phyloP scores from a whole-genome alignment of 441 rosid genomes.

The Raphanus hybrid region DNA sequence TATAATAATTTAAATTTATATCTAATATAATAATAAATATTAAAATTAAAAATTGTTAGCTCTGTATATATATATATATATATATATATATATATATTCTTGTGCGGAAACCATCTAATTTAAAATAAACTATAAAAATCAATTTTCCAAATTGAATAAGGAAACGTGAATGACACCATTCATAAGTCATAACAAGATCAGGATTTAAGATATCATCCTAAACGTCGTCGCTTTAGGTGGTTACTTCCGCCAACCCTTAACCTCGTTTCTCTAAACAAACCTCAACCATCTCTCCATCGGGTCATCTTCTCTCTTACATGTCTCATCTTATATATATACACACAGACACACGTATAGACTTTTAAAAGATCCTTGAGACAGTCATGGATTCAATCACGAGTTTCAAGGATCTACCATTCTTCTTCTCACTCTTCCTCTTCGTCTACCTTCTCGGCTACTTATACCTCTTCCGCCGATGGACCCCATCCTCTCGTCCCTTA shows the following conservation, averaged over 20 bases:
- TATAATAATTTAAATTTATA: no score
- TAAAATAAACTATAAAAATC: not conserved
- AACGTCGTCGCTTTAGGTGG: conserved; percentile 34
- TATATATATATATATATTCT: no score
- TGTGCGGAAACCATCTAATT: no score
- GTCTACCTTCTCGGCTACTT: conserved; percentile 61
- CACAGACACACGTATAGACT: not conserved
- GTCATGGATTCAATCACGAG: conserved; percentile 24
- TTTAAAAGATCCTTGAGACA: not conserved
- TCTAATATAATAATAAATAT: no score
- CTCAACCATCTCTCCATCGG: conserved; percentile 38
- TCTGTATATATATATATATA: no score
- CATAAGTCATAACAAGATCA: not conserved
- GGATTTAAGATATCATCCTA: not conserved
- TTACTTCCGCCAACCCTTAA: conserved; percentile 16
- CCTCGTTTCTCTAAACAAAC: conserved; percentile 34
- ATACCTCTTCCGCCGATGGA: conserved; percentile 70
- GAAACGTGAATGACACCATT: conserved; percentile 17
- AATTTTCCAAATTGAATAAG: not conserved
- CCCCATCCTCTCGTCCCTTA: conserved; percentile 64
- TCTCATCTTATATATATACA: not conserved
- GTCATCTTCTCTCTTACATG: not conserved
- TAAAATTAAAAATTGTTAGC: no score
- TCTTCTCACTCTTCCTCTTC: conserved; percentile 62
- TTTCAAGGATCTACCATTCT: conserved; percentile 48